phyloP scores from a whole-genome alignment of 2,329 filamentous ascomycete genomes.

The Trichoderma lentiforme region DNA sequence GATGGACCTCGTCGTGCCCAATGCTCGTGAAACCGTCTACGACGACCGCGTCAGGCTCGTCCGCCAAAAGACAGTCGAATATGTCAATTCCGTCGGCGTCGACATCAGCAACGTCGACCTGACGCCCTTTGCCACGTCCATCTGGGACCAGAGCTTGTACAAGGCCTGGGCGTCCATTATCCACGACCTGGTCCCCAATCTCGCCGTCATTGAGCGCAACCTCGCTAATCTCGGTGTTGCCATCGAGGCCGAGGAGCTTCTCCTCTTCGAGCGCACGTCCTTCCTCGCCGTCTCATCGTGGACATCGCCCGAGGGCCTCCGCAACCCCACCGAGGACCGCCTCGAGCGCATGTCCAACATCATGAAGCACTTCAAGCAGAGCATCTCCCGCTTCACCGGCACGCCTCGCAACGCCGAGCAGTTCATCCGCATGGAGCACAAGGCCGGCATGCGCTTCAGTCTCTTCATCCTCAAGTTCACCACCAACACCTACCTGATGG shows the following conservation, averaged over 20 bases:
- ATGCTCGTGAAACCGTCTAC: conserved; percentile 76
- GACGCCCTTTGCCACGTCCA: conserved; percentile 89
- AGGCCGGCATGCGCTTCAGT: conserved; percentile 74
- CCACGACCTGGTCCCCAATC: conserved; percentile 94
- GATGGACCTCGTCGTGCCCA: conserved; percentile 88
- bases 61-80: conserved; percentile 65
- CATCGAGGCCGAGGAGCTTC: conserved; percentile 88
- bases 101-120: conserved; percentile 54
- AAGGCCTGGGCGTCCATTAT: conserved; percentile 99
- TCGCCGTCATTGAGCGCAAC: conserved; percentile 82
- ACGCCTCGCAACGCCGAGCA: conserved; percentile 79
- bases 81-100: conserved; percentile 38
- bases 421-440: conserved; percentile 78
- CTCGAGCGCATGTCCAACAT: conserved; percentile 95
- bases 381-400: conserved; percentile 69
- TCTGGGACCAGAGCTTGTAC: conserved; percentile 98
- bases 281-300: conserved; percentile 96
- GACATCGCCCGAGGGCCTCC: conserved; percentile 67
- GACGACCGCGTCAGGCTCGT: conserved; percentile 78
- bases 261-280: conserved; percentile 91
- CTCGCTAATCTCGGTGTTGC: conserved; percentile 77
- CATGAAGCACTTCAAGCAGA: conserved; percentile 97
- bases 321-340: conserved; percentile 87
- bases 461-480: conserved; percentile 95
- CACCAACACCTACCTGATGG: conserved; percentile 94